Conservation (phyloP, 345 rosid genomes). For the Lumnitzera littorea region DNA sequence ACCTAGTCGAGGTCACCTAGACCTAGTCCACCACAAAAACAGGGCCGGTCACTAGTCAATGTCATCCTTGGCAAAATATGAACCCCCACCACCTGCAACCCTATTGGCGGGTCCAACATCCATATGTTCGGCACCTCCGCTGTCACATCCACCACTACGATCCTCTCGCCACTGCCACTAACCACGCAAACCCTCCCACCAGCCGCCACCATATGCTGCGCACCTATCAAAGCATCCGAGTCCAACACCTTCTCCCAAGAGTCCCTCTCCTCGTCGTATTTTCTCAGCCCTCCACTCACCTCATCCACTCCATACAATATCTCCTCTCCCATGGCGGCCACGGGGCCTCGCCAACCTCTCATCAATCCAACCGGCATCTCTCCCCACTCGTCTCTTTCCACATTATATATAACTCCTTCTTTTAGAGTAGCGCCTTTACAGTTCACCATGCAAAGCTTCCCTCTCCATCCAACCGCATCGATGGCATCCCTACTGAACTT, state of each 20-base stretch:
- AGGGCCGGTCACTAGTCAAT: neutral
- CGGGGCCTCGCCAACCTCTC: conserved; percentile 48
- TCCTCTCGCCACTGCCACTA: conserved; percentile 10
- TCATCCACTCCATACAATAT: conserved; percentile 35
- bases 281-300: conserved; percentile 24
- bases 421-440: conserved; percentile 27
- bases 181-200: conserved; percentile 37
- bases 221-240: conserved; percentile 24
- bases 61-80: conserved; percentile 42
- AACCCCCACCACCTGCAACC: conserved; percentile 21
- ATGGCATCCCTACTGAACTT: conserved; percentile 43
- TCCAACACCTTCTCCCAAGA: conserved; percentile 24
- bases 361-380: conserved; percentile 43
- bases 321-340: conserved; percentile 42
- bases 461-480: conserved; percentile 42
- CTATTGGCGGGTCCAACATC: conserved; percentile 27
- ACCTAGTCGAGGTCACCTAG: too few relatives aligned
- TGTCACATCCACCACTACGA: conserved; percentile 34
- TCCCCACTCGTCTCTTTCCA: conserved; percentile 22
- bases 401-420: conserved; percentile 34
- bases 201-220: conserved; percentile 31
- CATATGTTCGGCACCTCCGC: conserved; percentile 16
- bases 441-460: conserved; percentile 47
- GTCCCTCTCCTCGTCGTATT: conserved; percentile 26
- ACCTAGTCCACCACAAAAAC: too few relatives aligned